phyloP scores from a whole-genome alignment of 768 basidiomycete genomes.

The Rhizopogon sp. region DNA sequence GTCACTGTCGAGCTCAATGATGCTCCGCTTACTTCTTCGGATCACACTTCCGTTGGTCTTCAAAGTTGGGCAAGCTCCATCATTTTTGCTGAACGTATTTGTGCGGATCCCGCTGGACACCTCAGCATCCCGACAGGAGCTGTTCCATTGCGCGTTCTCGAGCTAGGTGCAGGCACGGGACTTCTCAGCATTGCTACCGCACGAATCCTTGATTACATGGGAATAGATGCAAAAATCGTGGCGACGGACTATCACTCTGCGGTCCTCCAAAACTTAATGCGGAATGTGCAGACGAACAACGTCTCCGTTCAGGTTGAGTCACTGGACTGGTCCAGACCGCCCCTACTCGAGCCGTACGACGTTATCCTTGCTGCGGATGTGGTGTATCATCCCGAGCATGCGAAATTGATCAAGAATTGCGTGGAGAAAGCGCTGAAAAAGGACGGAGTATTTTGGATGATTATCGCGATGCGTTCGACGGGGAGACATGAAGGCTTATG shows the following conservation, averaged over 20 bases:
- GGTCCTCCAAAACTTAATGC: constrained; percentile 63
- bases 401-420: constrained; percentile 61
- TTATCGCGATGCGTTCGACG: constrained; percentile 62
- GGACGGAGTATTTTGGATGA: constrained; percentile 63
- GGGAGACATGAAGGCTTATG: constrained; percentile 58
- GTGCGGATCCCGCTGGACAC: constrained; percentile 34
- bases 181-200: constrained; percentile 69
- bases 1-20: constrained; percentile 63
- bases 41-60: constrained; percentile 77
- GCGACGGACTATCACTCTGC: constrained; percentile 78
- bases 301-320: constrained; percentile 37
- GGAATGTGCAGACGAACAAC: constrained; percentile 56
- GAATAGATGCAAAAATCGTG: constrained; percentile 31
- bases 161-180: constrained; percentile 86
- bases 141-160: constrained; percentile 45
- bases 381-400: constrained; percentile 68
- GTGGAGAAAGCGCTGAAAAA: constrained; percentile 44
- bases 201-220: constrained; percentile 33
- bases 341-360: constrained; percentile 49
- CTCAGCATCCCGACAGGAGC: constrained; percentile 24
- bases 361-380: constrained; percentile 77
- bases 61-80: constrained; percentile 85
- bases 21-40: constrained; percentile 53
- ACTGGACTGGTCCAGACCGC: constrained; percentile 64
- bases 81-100: constrained; percentile 61